Evolutionary conservation across 306 rosid genomes (phyloP).

Genomic region (Bauhinia variegata): DNA sequence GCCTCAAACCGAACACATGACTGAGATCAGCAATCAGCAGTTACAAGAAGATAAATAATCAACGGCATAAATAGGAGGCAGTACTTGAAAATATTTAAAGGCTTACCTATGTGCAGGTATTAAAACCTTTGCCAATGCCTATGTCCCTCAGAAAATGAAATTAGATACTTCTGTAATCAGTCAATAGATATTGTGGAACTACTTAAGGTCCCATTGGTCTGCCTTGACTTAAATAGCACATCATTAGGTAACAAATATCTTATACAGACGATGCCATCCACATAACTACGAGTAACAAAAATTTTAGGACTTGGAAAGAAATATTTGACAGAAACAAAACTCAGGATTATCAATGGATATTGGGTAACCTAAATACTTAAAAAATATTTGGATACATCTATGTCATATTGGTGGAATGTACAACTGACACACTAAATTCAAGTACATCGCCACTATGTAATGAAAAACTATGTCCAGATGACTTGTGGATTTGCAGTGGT

Average conservation of each 20-base stretch:
- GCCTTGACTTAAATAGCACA: too few species aligned
- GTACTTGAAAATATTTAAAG: too few species aligned
- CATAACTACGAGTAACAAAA: not conserved
- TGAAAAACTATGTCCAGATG: conserved; percentile 29
- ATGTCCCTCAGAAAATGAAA: not conserved
- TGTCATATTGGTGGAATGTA: conserved; percentile 16
- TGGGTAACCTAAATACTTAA: conserved; percentile 28
- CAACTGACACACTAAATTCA: conserved; percentile 18
- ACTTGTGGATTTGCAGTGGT: conserved; percentile 19
- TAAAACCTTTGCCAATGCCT: not conserved
- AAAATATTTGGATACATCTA: conserved; percentile 24
- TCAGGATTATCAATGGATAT: conserved; percentile 3
- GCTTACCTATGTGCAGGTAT: not conserved
- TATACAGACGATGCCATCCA: too few species aligned
- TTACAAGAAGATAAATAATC: too few species aligned
- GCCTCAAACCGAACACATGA: not conserved
- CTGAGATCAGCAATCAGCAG: too few species aligned
- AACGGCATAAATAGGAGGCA: too few species aligned
- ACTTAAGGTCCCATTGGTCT: too few species aligned
- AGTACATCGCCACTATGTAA: conserved; percentile 23
- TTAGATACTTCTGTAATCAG: too few species aligned
- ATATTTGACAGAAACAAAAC: conserved; percentile 16
- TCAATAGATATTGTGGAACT: too few species aligned
- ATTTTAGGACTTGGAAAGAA: not conserved
- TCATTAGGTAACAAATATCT: too few species aligned